Evolutionary conservation across 2,329 filamentous ascomycete genomes (phyloP).

Genomic region (Phialemoniopsis sp.): DNA sequence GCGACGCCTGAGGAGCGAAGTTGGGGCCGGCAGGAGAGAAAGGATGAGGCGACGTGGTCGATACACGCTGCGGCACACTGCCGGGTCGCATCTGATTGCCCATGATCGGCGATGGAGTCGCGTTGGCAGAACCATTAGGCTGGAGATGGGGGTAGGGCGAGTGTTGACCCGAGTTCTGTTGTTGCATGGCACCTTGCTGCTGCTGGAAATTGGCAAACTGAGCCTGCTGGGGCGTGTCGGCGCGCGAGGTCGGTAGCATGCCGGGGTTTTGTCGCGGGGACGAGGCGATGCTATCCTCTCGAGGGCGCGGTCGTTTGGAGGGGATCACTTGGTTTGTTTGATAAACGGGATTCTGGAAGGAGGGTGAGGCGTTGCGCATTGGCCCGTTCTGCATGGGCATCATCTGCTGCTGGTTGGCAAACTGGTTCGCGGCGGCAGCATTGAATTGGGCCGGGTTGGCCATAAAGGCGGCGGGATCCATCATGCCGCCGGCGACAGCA

Average conservation of each 20-base stretch:
- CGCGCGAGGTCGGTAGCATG: constrained; percentile 77
- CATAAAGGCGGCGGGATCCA: constrained; percentile 64
- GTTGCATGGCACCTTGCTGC: constrained; percentile 47
- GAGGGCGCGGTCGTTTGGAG: constrained; percentile 78
- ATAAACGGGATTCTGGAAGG: constrained; percentile 74
- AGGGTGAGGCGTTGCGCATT: constrained; percentile 76
- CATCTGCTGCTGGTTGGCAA: constrained; percentile 54
- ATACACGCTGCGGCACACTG: constrained; percentile 73
- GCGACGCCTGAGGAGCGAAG: constrained; percentile 69
- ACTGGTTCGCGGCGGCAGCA: constrained; percentile 44
- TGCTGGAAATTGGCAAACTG: constrained; percentile 68
- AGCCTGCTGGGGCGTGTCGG: constrained; percentile 84
- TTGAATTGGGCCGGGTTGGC: constrained; percentile 57
- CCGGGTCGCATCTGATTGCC: constrained; percentile 71
- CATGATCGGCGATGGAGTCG: constrained; percentile 91
- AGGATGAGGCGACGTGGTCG: constrained; percentile 87
- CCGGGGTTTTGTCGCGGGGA: constrained; percentile 74
- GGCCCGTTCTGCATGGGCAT: constrained; percentile 73
- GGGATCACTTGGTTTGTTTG: constrained; percentile 84
- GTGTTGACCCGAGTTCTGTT: constrained; percentile 59
- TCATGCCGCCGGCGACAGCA: constrained; percentile 48
- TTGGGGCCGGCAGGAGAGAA: constrained; percentile 76
- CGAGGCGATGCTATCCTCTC: constrained; percentile 79
- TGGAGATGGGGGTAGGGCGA: constrained; percentile 79
- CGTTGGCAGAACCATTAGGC: constrained; percentile 73